These are phyloP conservation scores for Colletotrichum magnum DNA, from an alignment of 2,329 filamentous ascomycete genomes.

Conservation along the genomic window DNA sequence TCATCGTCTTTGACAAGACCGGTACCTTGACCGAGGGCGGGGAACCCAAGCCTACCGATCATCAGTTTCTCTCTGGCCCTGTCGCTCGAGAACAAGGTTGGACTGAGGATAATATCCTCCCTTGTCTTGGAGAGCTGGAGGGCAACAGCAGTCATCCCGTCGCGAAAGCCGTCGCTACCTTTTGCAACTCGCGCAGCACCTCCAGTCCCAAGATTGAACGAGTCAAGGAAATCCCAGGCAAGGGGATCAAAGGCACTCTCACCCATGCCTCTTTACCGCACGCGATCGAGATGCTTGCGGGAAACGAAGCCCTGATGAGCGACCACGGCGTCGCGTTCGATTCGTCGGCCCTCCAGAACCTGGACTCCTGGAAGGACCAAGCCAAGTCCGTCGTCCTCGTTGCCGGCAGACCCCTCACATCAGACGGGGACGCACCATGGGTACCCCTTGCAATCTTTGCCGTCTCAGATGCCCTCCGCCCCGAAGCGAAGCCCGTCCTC, in stretches of 20 bases:
- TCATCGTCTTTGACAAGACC: slow-evolving; percentile 83
- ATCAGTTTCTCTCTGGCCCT: slow-evolving; percentile 47
- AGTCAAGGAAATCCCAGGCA: slow-evolving; percentile 69
- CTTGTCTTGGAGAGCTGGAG: slow-evolving; percentile 63
- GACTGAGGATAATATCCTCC: slow-evolving; percentile 17
- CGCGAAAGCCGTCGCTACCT: slow-evolving; percentile 66
- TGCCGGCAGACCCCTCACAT: not conserved
- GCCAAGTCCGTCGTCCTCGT: slow-evolving; percentile 38
- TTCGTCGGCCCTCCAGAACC: not conserved
- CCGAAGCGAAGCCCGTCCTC: slow-evolving; percentile 55
- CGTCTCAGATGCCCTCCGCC: slow-evolving; percentile 59
- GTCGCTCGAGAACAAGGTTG: not conserved
- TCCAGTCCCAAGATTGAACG: slow-evolving; percentile 48
- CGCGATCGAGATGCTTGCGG: slow-evolving; percentile 36
- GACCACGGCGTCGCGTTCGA: slow-evolving; percentile 60
- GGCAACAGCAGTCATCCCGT: slow-evolving; percentile 73
- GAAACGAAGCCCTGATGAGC: slow-evolving; percentile 67
- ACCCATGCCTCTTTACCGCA: slow-evolving; percentile 21
- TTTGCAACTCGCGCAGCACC: slow-evolving; percentile 55
- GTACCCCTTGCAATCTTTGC: slow-evolving; percentile 48
- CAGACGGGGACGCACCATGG: not conserved
- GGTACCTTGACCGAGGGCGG: slow-evolving; percentile 78
- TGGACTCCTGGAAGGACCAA: slow-evolving; percentile 36
- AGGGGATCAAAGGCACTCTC: slow-evolving; percentile 69
- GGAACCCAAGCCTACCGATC: slow-evolving; percentile 68